Conservation (phyloP, 768 basidiomycete genomes). For the Termitomyces sp. region DNA sequence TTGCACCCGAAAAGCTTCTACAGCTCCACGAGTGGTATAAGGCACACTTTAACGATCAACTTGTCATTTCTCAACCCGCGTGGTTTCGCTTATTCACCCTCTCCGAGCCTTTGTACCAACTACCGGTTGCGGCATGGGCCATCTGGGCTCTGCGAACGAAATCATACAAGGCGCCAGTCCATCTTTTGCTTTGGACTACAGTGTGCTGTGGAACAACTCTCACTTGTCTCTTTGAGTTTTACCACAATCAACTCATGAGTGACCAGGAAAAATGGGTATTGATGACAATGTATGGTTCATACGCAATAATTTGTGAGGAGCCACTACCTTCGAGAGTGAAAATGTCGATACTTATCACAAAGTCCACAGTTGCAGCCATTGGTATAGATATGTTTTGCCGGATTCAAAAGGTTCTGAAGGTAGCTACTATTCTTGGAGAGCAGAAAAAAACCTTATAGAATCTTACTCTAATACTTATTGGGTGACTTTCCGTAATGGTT, state of each 20-base stretch:
- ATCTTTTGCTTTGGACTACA: slow-evolving; percentile 17
- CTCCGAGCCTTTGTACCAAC: slow-evolving; percentile 17
- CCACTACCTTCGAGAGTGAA: neutral
- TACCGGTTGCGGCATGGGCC: slow-evolving; percentile 18
- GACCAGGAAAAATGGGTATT: slow-evolving; percentile 14
- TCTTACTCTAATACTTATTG: no score
- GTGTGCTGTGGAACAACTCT: slow-evolving; percentile 17
- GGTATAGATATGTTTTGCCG: slow-evolving; percentile 20
- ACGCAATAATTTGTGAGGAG: slow-evolving; percentile 16
- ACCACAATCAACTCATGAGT: slow-evolving; percentile 18
- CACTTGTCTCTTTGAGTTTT: slow-evolving; percentile 20
- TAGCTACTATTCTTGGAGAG: slow-evolving; percentile 2
- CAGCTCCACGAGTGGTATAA: slow-evolving; percentile 18
- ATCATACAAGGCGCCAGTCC: slow-evolving; percentile 16
- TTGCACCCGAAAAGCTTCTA: slow-evolving; percentile 15
- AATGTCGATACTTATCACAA: neutral
- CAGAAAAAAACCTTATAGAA: slow-evolving; percentile 4
- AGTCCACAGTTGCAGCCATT: slow-evolving; percentile 13
- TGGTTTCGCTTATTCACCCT: slow-evolving; percentile 22
- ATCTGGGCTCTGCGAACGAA: slow-evolving; percentile 18
- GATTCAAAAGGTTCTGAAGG: slow-evolving; percentile 15
- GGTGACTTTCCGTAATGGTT: no score
- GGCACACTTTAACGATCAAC: slow-evolving; percentile 19
- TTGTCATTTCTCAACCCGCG: slow-evolving; percentile 16
- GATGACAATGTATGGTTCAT: slow-evolving; percentile 16